These are phyloP conservation scores for Neofusicoccum laricinum DNA, from an alignment of 2,329 filamentous ascomycete species.

Conservation along the genomic window DNA sequence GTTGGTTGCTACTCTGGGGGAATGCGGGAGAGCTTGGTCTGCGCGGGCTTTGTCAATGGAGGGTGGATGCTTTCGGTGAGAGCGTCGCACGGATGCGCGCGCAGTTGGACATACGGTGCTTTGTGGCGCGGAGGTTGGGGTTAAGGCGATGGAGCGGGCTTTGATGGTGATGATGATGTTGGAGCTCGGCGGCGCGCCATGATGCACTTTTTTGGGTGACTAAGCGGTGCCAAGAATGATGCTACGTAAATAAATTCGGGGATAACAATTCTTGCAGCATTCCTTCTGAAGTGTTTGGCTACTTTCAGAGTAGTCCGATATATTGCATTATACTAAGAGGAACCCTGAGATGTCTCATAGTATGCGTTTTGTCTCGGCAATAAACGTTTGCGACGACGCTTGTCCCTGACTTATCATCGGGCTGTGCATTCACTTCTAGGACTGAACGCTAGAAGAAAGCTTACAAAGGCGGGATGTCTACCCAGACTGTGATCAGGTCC, in stretches of 20 bases:
- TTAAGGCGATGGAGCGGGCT: background rate
- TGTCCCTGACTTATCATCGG: background rate
- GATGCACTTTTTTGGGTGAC: conserved; percentile 18
- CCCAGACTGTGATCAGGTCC: background rate
- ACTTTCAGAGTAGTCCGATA: too few species aligned
- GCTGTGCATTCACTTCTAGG: background rate
- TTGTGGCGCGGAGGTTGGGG: background rate
- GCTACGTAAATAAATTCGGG: background rate
- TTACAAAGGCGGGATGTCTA: too few species aligned
- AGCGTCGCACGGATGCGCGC: background rate
- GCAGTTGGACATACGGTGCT: background rate
- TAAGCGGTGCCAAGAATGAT: conserved; percentile 13
- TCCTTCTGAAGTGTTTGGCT: background rate
- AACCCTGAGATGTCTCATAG: too few species aligned
- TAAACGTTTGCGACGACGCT: too few species aligned
- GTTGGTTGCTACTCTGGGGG: background rate
- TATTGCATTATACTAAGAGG: too few species aligned
- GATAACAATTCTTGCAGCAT: background rate
- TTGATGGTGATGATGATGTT: background rate
- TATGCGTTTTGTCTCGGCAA: too few species aligned
- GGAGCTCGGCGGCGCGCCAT: conserved; percentile 5
- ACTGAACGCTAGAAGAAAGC: background rate
- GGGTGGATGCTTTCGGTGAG: background rate
- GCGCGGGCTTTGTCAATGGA: background rate
- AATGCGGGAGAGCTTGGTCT: background rate